These are phyloP conservation scores for Podila clonocystis DNA, from an alignment of 192 early-diverging fungal genomes.

Conservation along the genomic window DNA sequence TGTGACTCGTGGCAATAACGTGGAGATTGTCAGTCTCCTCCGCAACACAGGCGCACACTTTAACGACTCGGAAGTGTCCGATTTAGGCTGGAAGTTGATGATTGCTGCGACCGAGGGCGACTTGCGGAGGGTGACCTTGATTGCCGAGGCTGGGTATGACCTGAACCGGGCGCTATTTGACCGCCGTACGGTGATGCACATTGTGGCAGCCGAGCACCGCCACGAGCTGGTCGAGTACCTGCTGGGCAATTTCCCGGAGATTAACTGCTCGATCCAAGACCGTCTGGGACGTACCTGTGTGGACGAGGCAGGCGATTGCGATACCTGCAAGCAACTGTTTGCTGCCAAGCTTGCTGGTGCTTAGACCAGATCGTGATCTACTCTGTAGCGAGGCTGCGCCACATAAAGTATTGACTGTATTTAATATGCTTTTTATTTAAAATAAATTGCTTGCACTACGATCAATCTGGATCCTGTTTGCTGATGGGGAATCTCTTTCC, in stretches of 20 bases:
- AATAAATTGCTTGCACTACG: no score
- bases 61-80: slow-evolving; percentile 80
- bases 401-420: no score
- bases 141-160: slow-evolving; percentile 69
- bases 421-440: no score
- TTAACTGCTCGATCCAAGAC: slow-evolving; percentile 60
- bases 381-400: no score
- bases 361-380: no score
- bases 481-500: no score
- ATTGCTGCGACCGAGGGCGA: slow-evolving; percentile 48
- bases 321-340: slow-evolving; percentile 13
- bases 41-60: slow-evolving; percentile 89
- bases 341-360: background rate
- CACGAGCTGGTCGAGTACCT: slow-evolving; percentile 55
- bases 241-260: slow-evolving; percentile 50
- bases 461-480: no score
- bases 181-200: slow-evolving; percentile 73
- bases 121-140: slow-evolving; percentile 19
- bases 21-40: slow-evolving; percentile 74
- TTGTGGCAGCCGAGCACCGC: slow-evolving; percentile 64
- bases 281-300: slow-evolving; percentile 64
- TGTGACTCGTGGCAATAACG: slow-evolving; percentile 63
- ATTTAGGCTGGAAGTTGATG: slow-evolving; percentile 65
- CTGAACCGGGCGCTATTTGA: slow-evolving; percentile 72
- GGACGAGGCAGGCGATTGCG: slow-evolving; percentile 57